Conservation (phyloP, 768 basidiomycete species). For the Austroboletus festivus region DNA sequence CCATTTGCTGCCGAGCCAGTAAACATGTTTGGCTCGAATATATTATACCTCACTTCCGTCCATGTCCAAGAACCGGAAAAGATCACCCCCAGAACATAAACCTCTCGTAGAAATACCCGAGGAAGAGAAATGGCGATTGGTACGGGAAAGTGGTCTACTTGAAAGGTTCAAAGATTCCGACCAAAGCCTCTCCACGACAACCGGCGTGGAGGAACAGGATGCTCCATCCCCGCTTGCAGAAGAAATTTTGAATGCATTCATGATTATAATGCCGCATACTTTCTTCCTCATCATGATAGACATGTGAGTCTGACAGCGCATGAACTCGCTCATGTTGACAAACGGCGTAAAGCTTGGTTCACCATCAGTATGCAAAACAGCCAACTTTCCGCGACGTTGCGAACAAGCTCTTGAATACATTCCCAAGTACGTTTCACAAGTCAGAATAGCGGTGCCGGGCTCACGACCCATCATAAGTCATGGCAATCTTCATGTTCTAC, state of each 20-base stretch:
- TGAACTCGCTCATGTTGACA: constrained; percentile 1
- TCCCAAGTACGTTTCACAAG: constrained; percentile 60
- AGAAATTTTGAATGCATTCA: constrained; percentile 64
- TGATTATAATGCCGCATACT: constrained; percentile 70
- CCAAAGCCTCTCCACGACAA: constrained; percentile 1
- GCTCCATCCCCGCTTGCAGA: constrained; percentile 48
- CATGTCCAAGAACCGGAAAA: constrained; percentile 33
- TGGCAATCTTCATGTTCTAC: constrained; percentile 59
- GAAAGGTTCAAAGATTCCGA: constrained; percentile 30
- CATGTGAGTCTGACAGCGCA: constrained; percentile 52
- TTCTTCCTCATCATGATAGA: constrained; percentile 80
- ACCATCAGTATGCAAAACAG: constrained; percentile 72
- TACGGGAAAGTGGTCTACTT: constrained; percentile 63
- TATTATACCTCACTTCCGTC: background rate
- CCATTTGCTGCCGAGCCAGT: constrained; percentile 1
- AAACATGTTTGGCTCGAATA: constrained; percentile 9
- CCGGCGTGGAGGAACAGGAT: constrained; percentile 25
- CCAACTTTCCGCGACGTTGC: constrained; percentile 45
- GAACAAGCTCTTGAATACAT: constrained; percentile 58
- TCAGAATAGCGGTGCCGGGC: background rate
- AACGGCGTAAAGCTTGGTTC: constrained; percentile 54
- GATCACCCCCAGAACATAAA: constrained; percentile 9
- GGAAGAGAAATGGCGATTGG: constrained; percentile 76
- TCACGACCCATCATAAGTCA: constrained; percentile 42
- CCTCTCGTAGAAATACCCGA: constrained; percentile 54